Conservation (phyloP, 306 rosid genomes). For the Gastrolobium bilobum region DNA sequence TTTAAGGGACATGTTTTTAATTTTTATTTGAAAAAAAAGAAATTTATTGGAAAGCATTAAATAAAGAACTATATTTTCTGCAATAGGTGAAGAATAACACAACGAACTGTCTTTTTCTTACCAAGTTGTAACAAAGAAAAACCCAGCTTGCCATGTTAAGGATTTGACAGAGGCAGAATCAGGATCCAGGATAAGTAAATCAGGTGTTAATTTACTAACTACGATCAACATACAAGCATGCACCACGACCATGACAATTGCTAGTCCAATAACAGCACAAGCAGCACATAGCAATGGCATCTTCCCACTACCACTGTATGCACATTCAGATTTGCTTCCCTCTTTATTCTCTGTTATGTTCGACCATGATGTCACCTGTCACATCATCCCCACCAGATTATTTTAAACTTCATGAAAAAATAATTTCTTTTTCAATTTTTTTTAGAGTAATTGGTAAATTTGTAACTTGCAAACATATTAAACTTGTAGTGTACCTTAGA, state of each 20-base stretch:
- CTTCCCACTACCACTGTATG: conserved; percentile 73
- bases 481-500: conserved; percentile 65
- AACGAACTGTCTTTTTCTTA: conserved; percentile 28
- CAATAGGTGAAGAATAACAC: neutral
- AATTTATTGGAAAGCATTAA: neutral
- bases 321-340: conserved; percentile 58
- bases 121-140: conserved; percentile 82
- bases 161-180: conserved; percentile 57
- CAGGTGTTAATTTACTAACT: conserved; percentile 63
- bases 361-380: conserved; percentile 67
- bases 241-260: conserved; percentile 58
- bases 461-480: neutral
- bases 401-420: neutral
- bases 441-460: neutral
- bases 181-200: conserved; percentile 60
- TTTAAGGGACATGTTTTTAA: neutral
- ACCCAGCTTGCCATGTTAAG: conserved; percentile 66
- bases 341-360: conserved; percentile 37
- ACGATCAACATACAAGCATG: conserved; percentile 64
- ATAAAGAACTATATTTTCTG: neutral
- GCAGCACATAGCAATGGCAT: conserved; percentile 64
- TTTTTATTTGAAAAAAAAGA: neutral
- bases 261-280: conserved; percentile 70
- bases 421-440: neutral
- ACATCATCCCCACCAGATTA: conserved; percentile 19